A percentile compares a stretch with the other conserved stretches of the same genome.
phyloP scores from a whole-genome alignment of 192 early-diverging fungal genomes.

The Coemansia biformis region DNA sequence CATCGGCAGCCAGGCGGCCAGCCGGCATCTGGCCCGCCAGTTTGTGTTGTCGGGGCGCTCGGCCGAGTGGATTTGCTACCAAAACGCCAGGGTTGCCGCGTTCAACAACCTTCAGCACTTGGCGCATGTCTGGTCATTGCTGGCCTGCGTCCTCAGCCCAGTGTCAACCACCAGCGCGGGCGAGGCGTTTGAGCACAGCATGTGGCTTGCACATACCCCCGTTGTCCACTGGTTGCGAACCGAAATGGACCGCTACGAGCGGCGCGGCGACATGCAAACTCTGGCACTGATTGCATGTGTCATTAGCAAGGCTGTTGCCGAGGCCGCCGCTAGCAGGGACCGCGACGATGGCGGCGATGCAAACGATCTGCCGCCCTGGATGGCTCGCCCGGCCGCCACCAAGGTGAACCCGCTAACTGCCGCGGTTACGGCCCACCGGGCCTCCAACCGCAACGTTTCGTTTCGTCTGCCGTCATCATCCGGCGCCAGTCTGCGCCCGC shows the following conservation, averaged over 20 bases:
- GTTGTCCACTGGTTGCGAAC: constrained; percentile 30
- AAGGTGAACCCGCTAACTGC: neutral
- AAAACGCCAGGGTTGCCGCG: constrained; percentile 27
- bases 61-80: constrained; percentile 27
- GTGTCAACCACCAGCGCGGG: neutral
- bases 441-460: constrained; percentile 5
- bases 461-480: constrained; percentile 11
- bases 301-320: constrained; percentile 14
- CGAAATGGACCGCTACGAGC: constrained; percentile 27
- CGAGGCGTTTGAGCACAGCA: neutral
- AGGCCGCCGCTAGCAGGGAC: constrained; percentile 1
- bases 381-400: neutral
- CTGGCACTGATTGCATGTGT: constrained; percentile 46
- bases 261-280: constrained; percentile 45
- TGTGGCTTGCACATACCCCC: constrained; percentile 26
- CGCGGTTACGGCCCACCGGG: neutral
- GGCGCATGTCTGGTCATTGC: constrained; percentile 38
- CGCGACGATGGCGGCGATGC: neutral
- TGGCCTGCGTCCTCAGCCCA: constrained; percentile 24
- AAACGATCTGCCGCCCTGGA: constrained; percentile 3
- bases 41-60: constrained; percentile 25
- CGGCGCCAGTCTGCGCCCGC: neutral
- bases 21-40: constrained; percentile 22
- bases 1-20: constrained; percentile 20
- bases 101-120: constrained; percentile 9